Base-by-base conservation (phyloP, 192 early-diverging fungal species). In the Ambispora gerdemannii region DNA sequence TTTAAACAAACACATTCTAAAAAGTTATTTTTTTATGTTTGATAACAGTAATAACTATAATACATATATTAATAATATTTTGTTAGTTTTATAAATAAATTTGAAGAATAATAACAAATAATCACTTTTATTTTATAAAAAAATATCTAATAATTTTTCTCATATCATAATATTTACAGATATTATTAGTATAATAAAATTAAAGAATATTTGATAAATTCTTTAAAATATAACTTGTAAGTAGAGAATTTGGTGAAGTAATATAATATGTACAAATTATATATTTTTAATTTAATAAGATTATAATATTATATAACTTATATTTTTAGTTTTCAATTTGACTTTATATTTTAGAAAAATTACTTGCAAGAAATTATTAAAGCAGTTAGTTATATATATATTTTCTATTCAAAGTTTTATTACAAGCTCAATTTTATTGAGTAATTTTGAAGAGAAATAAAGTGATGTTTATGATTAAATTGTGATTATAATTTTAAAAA, bases 131-230 rank as follows among this genome's bases (percentile, higher is more conserved):
- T 52, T 31, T 43, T 32, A 73, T 60, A 31, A 31, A 35, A 60
- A 43, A 31, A 60, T 60, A 28, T 28, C 2, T 20, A 31, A 60
- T 60, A 31, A 28, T 8, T 60, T 31, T 33, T 49, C 20, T 56
- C 58, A 73, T 47, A 56, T 51, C 49, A 71, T 75, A 50, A 55
- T 65, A 60, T 69, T 70, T 63, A 47, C 60, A 38, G 50, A 62
- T 70, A 34, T 51, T 53, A 36, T 71, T 69, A 63, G 27, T 7
- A 71, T 56, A 75, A 52, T 66, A 63, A 62, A 75, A 43, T 60
- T 38, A 35, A 75, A 75, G 35, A 67, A 61, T 70, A 75, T 75
- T 30, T 53, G 71, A 53, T 31, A 59, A 32, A 61, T 75, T 49
- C 68, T 71, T 47, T 34, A 32, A 61, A 75, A 35, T 34, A 33